A percentile compares a stretch with the other conserved stretches of the same genome.
These are phyloP conservation scores for Xylaria telfairii DNA, from an alignment of 495 filamentous ascomycete genomes.

Conservation along the genomic window DNA sequence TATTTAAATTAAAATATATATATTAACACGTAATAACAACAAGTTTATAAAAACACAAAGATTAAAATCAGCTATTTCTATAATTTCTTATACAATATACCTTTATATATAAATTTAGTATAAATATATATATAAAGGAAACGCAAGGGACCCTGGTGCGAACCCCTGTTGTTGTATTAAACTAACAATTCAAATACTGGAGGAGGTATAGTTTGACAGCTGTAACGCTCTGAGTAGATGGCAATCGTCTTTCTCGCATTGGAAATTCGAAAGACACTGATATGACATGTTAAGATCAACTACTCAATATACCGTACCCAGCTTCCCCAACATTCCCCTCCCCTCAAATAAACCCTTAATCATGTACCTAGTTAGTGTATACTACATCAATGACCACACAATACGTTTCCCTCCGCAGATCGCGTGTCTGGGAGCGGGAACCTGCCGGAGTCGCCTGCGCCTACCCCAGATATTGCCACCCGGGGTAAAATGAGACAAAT, in stretches of 20 bases:
- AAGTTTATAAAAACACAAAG: too few species aligned
- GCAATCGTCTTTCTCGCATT: background rate
- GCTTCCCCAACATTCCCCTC: background rate
- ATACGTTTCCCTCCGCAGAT: slow-evolving; percentile 2
- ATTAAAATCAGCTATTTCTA: too few species aligned
- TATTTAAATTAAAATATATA: too few species aligned
- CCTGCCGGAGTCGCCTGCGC: background rate
- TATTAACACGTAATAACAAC: too few species aligned
- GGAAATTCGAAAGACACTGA: background rate
- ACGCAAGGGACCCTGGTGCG: too few species aligned
- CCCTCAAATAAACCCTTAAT: background rate
- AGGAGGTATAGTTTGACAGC: background rate
- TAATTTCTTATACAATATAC: too few species aligned
- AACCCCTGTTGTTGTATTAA: too few species aligned
- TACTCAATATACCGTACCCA: background rate
- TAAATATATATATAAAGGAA: too few species aligned
- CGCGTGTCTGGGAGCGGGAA: slow-evolving; percentile 11
- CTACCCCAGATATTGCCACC: slow-evolving; percentile 14
- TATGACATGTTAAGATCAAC: background rate
- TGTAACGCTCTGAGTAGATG: background rate
- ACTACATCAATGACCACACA: background rate
- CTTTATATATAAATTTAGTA: too few species aligned
- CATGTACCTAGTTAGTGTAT: too few species aligned
- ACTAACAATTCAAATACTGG: too few species aligned
- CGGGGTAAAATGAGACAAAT: background rate